Conservation (phyloP, 225 moss, liverwort and hornwort genomes). For the Physcomitrium patens region DNA sequence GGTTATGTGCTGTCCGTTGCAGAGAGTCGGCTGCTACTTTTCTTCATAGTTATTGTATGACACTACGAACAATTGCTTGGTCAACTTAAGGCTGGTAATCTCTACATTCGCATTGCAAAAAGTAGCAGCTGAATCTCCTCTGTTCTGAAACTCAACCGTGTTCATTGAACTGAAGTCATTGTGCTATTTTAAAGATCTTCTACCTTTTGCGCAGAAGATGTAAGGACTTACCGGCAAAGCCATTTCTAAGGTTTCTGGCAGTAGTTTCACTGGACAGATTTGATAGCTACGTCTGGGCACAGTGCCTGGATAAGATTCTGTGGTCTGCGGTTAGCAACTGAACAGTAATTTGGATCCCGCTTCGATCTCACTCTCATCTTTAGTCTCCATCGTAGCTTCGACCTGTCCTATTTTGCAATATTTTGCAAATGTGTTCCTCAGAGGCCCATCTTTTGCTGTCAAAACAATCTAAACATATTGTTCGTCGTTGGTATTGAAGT, state of each 20-base stretch:
- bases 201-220: background rate
- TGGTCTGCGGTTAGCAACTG: conserved; percentile 51
- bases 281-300: conserved; percentile 68
- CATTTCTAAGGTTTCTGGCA: conserved; percentile 24
- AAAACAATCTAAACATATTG: too few species aligned
- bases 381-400: background rate
- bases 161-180: background rate
- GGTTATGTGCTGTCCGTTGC: background rate
- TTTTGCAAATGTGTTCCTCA: too few species aligned
- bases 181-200: background rate
- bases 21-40: conserved; percentile 58
- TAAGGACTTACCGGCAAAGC: background rate
- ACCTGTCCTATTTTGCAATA: too few species aligned
- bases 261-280: conserved; percentile 49
- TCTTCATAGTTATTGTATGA: conserved; percentile 58
- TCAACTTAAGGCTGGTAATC: conserved; percentile 56
- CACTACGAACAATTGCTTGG: conserved; percentile 66
- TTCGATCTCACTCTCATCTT: background rate
- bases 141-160: background rate
- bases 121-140: background rate
- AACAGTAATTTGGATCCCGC: background rate
- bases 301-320: conserved; percentile 68
- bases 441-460: too few species aligned
- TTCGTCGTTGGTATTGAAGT: too few species aligned
- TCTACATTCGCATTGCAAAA: background rate